Percentiles rank a stretch among this genome's conserved stretches.
phyloP scores from a whole-genome alignment of 192 early-diverging fungal species.

The Podila epicladia region DNA sequence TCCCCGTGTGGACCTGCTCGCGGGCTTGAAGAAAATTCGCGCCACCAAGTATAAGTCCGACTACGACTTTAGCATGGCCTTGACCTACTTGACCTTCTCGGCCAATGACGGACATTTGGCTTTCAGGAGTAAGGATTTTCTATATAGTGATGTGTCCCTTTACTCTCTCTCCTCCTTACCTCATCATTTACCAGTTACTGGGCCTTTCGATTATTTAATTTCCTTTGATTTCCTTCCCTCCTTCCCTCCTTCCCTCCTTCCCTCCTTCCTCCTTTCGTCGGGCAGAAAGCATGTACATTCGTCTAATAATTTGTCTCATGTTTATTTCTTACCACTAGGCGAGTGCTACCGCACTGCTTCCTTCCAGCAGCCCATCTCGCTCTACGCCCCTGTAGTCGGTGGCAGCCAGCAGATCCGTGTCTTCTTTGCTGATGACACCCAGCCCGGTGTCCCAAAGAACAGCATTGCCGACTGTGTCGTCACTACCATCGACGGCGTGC shows the following conservation, averaged over 20 bases:
- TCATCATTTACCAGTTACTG: background rate
- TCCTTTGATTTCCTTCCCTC: background rate
- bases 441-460: slow-evolving; percentile 37
- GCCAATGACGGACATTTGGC: slow-evolving; percentile 45
- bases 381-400: slow-evolving; percentile 37
- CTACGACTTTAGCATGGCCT: slow-evolving; percentile 44
- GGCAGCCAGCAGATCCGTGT: slow-evolving; percentile 31
- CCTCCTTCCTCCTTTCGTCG: background rate
- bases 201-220: background rate
- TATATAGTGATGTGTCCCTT: background rate
- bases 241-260: background rate
- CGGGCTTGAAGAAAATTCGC: slow-evolving; percentile 30
- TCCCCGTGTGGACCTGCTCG: slow-evolving; percentile 27
- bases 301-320: background rate
- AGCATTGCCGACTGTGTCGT: slow-evolving; percentile 35
- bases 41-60: slow-evolving; percentile 39
- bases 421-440: slow-evolving; percentile 41
- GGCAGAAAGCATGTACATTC: background rate
- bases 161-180: background rate
- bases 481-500: slow-evolving; percentile 41
- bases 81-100: slow-evolving; percentile 45
- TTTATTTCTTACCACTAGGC: slow-evolving; percentile 7
- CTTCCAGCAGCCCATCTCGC: slow-evolving; percentile 40
- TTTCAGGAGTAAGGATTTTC: slow-evolving; percentile 32
- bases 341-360: slow-evolving; percentile 31